phyloP scores from a whole-genome alignment of 805 yeast species.

The Candida vartiovaarae region DNA sequence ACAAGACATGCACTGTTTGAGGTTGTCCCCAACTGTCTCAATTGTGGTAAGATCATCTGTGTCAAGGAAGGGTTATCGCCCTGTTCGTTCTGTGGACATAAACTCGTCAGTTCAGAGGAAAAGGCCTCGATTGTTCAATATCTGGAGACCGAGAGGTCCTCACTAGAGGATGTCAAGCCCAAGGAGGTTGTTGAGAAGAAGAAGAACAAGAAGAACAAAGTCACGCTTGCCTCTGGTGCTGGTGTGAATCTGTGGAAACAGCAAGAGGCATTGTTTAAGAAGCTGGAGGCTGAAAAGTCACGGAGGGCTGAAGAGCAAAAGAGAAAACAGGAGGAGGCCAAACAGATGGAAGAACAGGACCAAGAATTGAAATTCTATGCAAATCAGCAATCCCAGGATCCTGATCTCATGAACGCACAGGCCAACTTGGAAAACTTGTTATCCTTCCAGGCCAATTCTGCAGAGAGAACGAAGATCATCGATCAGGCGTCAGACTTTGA shows the following conservation, averaged over 20 bases:
- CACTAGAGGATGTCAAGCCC: constrained; percentile 25
- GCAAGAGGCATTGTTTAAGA: constrained; percentile 57
- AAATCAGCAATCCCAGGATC: constrained; percentile 36
- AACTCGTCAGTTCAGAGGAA: constrained; percentile 58
- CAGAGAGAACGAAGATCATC: constrained; percentile 85
- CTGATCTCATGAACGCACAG: constrained; percentile 63
- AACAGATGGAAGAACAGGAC: constrained; percentile 34
- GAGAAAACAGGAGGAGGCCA: constrained; percentile 28
- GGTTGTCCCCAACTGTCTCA: constrained; percentile 86
- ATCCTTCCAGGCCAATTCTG: constrained; percentile 77
- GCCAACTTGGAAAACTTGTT: constrained; percentile 65
- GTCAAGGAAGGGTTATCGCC: constrained; percentile 85
- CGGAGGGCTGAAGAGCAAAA: constrained; percentile 27
- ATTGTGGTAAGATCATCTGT: constrained; percentile 93
- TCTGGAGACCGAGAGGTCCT: constrained; percentile 46
- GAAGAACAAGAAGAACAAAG: constrained; percentile 35
- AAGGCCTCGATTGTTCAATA: constrained; percentile 46
- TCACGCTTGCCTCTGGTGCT: constrained; percentile 51
- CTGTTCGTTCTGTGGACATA: constrained; percentile 75
- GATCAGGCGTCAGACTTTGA: constrained; percentile 91
- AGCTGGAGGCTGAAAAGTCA: constrained; percentile 44
- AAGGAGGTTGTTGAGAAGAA: constrained; percentile 6
- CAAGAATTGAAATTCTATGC: constrained; percentile 39
- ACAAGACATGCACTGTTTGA: constrained; percentile 82
- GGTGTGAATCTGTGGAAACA: constrained; percentile 61